These are phyloP conservation scores for Peronospora belbahrii DNA, from an alignment of 352 stramenopile genomes.

Conservation along the genomic window DNA sequence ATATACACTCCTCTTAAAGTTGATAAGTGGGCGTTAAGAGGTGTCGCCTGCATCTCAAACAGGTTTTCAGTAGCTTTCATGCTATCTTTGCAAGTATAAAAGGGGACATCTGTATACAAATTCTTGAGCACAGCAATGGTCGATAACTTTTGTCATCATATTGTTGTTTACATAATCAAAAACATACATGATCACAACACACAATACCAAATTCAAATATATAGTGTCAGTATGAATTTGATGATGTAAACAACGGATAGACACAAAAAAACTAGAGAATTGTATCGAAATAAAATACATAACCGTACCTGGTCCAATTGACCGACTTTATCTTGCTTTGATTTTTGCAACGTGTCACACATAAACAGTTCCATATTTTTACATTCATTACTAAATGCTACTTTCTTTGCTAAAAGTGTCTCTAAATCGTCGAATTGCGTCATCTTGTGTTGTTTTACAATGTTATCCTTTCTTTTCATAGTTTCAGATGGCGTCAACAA, in stretches of 20 bases:
- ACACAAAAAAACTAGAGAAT: no score
- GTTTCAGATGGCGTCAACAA: constrained; percentile 3
- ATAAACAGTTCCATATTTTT: background rate
- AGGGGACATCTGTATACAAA: constrained; percentile 47
- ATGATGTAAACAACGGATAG: no score
- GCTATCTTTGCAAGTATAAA: constrained; percentile 21
- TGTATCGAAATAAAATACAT: no score
- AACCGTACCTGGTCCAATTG: constrained; percentile 17
- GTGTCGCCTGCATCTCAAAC: constrained; percentile 20
- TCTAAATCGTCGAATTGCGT: constrained; percentile 21
- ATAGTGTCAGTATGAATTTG: no score
- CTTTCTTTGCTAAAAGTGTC: constrained; percentile 32
- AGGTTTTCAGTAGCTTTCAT: constrained; percentile 15
- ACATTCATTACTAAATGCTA: constrained; percentile 18
- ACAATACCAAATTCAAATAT: no score
- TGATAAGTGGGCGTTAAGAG: constrained; percentile 25
- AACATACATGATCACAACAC: no score
- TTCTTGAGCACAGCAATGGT: constrained; percentile 20
- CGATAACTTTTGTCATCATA: background rate
- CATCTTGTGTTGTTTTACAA: background rate
- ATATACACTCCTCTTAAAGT: constrained; percentile 33
- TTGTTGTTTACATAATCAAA: no score
- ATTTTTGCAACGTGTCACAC: background rate
- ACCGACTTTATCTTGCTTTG: constrained; percentile 1
- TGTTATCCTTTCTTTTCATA: background rate